Evolutionary conservation across 192 early-diverging fungal species (phyloP), one percentile per base, ranked within the genome.

Genomic region (Blastocladiella britannica): DNA sequence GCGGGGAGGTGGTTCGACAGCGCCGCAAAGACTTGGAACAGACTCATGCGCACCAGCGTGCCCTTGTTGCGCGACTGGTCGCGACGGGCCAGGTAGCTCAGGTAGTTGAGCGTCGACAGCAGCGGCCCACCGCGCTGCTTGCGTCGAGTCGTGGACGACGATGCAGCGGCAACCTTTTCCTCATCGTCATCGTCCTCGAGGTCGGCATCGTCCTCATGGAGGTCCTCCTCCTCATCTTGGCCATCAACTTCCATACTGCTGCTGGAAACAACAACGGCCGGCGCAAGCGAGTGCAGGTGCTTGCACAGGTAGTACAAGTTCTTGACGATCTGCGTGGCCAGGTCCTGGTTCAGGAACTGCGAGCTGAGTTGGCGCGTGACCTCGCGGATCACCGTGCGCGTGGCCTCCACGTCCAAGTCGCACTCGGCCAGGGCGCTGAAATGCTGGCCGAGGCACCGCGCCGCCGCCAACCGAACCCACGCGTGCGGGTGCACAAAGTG

Each of bases 11-110:
- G 4, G 37, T 47, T 75, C 26, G 75, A 67, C 64, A 93, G 80
- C 8, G 91, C 91, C 27, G 89, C 93, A 72, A 89, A 90, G 79
- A 81, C 89, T 61, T 89, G 81, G 72, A 90, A 96, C n/a, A 88
- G 75, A 53, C 72, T 82, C 25, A 73, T 76, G 52, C 88, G 74
- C 80, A 71, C 52, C 53, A 69, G 18, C 24, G 64, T 55, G 4
- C 63, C 65, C 28, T 67, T 61, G 29, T 61, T 63, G 57, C 72
- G 65, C 23, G 73, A 70, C 8, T 69, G 58, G 51, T 81, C 78
- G 25, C 72, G 74, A 28, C 85, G 75, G 20, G 75, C 77, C 53
- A 82, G 59, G 72, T 75, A 87, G 1, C 78, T 79, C 28, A 81
- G 31, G 18, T 72, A 65, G 43, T 79, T 76, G 51, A 82, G 73